Conservation (phyloP, 257 asterid genomes). For the Fraxinus americana region DNA sequence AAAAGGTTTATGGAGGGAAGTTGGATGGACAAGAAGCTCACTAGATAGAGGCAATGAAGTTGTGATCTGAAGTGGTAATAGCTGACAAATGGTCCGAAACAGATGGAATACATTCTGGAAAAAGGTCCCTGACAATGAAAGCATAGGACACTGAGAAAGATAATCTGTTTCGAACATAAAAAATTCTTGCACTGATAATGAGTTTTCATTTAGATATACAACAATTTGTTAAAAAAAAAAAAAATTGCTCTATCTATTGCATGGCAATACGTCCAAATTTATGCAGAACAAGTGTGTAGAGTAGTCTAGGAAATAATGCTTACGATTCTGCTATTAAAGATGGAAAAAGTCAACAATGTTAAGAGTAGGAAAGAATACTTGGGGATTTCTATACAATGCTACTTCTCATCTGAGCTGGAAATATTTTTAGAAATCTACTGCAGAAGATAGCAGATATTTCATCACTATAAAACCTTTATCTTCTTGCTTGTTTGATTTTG, state of each 20-base stretch:
- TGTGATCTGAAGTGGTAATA: neutral
- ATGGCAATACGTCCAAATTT: neutral
- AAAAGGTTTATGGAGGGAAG: neutral
- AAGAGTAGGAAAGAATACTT: neutral
- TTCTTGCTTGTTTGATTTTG: slow-evolving; percentile 14
- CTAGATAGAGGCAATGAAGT: neutral
- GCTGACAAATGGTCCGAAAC: neutral
- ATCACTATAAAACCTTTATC: neutral
- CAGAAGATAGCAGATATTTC: neutral
- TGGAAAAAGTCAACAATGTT: neutral
- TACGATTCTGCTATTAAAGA: neutral
- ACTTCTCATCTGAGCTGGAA: neutral
- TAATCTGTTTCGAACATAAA: neutral
- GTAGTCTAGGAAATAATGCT: neutral
- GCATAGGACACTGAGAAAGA: neutral
- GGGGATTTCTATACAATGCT: neutral
- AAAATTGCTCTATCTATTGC: neutral
- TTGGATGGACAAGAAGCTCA: neutral
- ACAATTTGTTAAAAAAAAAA: neutral
- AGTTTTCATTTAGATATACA: neutral
- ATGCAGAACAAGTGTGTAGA: neutral
- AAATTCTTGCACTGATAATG: neutral
- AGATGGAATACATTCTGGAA: neutral
- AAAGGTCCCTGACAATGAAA: neutral
- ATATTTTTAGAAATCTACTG: neutral